Evolutionary conservation across 1,139 yeast species (phyloP), one percentile per base, ranked within the genome.

Genomic region (Hansenula sp.): DNA sequence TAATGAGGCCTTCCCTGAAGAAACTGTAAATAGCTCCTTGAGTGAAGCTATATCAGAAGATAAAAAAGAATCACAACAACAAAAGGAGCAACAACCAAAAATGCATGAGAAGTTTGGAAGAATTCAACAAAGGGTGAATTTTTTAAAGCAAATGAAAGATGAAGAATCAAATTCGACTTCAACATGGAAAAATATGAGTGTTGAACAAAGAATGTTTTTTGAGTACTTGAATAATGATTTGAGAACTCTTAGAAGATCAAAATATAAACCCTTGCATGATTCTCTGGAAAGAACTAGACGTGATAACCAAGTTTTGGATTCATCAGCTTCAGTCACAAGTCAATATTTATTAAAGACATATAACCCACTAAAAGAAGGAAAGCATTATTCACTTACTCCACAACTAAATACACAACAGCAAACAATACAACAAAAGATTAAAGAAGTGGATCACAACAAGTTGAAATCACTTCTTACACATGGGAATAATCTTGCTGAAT

Each of bases 201-300:
- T 53, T 18, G 48, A 54, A n/a, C 56, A 54, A 38, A 53, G 47
- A 35, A 38, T 50, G 2, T 37, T 48, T 11, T 34, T 52, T 14
- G 55, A 51, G 28, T 47, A 50, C 0, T 30, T 52, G 13, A 53
- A 47, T 29, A 50, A 48, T 17, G 55, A 54, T 6, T 36, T 54
- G 5, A 42, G 40, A 19, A 41, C 44, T 16, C 11, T 54, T 25
- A 50, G 44, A 38, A 38, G 57, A 26, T 50, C 33, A 32, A 48
- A 48, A 22, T 42, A 48, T 34, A 42, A 43, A 9, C 56, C 56
- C 2, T 33, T 49, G 9, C 12, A 40, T 3, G 16, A 32, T 0
- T 33, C 50, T 4, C 26, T 50, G 3, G 37, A 39, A 34, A 28
- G 48, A 9, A 39, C 36, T n/a, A 18, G 11, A 4, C 2, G 1